Base-by-base conservation (phyloP, 148 eudicot species). In the Salicornia ramosissima region DNA sequence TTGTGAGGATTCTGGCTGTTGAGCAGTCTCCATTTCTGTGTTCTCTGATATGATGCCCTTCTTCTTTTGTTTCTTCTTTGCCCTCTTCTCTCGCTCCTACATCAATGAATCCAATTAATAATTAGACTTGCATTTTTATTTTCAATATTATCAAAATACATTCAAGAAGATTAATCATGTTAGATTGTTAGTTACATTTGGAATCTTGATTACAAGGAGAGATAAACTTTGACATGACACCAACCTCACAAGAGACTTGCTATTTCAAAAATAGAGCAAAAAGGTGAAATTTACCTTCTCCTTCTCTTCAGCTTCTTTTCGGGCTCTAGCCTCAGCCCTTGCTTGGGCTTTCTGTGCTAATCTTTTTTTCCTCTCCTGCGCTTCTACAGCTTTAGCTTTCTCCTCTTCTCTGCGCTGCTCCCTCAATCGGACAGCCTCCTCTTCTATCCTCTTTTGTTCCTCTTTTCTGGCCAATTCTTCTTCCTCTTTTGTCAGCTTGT, bases 11-110 rank as follows among this genome's bases (percentile, higher is more conserved):
- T 86, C 90, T 53, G 78, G 57, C 28, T 47, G 65, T 36, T 79
- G 69, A 42, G 64, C 71, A 33, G 79, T 67, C 71, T 83, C 92
- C 31, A 65, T 75, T 63, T 75, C 83, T 39, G 81, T 21, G 12
- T 28, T 73, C 69, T 80, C 86, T 13, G 78, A 47, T 18, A 28
- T 56, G 52, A 36, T 65, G 29, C 75, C 83, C 78, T 73, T 84
- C 86, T 84, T 88, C 74, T 79, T 90, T 78, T 80, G 88, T 86
- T 87, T 94, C 90, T 90, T 94, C 80, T 81, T 88, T 71, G 96
- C 80, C 64, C 85, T 88, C 85, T 80, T 94, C 76, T 94, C 97
- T 62, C 79, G 81, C 81, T 88, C 97, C 98, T 94, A 70, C 71
- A 88, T 39, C n/a, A n/a, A 56, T 30, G 28, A 51, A 36, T 36